These are phyloP conservation scores for Suhomyces faveliae DNA, from an alignment of 805 yeast species.

Conservation along the genomic window DNA sequence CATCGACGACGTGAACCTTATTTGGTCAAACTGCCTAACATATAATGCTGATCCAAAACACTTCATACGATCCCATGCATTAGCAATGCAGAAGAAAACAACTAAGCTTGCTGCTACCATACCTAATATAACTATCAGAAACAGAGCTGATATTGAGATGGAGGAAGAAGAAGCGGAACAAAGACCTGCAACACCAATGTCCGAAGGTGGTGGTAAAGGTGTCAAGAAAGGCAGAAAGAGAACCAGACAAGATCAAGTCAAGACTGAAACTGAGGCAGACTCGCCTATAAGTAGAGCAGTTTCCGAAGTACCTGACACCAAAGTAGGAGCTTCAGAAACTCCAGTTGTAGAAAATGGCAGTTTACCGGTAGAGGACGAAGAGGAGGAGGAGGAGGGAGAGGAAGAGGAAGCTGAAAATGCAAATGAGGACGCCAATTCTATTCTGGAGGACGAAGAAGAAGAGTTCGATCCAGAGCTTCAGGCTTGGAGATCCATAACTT, in stretches of 20 bases:
- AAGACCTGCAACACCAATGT: constrained; percentile 21
- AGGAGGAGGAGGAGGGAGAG: constrained; percentile 37
- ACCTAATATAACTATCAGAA: constrained; percentile 82
- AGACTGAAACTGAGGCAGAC: constrained; percentile 24
- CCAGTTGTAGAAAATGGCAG: constrained; percentile 23
- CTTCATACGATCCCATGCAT: constrained; percentile 84
- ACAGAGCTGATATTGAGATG: constrained; percentile 66
- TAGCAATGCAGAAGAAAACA: constrained; percentile 94
- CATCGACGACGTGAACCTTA: constrained; percentile 92
- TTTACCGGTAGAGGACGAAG: constrained; percentile 24
- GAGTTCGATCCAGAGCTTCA: constrained; percentile 74
- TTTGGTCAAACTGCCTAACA: constrained; percentile 91
- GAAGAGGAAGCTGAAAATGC: constrained; percentile 20
- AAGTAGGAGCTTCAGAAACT: constrained; percentile 9
- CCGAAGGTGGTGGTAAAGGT: constrained; percentile 32
- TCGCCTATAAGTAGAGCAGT: constrained; percentile 13
- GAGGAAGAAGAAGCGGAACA: constrained; percentile 48
- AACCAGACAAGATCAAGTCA: constrained; percentile 34
- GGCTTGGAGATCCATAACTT: constrained; percentile 81
- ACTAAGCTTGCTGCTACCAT: constrained; percentile 72
- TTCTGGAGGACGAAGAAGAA: constrained; percentile 46
- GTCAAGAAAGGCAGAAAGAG: constrained; percentile 43
- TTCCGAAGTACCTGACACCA: constrained; percentile 12
- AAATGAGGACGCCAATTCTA: constrained; percentile 32
- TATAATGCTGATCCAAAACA: constrained; percentile 95